Evolutionary conservation across 2,329 filamentous ascomycete genomes (phyloP), one percentile per base, ranked within the genome.

Genomic region (Sporothrix protearum): DNA sequence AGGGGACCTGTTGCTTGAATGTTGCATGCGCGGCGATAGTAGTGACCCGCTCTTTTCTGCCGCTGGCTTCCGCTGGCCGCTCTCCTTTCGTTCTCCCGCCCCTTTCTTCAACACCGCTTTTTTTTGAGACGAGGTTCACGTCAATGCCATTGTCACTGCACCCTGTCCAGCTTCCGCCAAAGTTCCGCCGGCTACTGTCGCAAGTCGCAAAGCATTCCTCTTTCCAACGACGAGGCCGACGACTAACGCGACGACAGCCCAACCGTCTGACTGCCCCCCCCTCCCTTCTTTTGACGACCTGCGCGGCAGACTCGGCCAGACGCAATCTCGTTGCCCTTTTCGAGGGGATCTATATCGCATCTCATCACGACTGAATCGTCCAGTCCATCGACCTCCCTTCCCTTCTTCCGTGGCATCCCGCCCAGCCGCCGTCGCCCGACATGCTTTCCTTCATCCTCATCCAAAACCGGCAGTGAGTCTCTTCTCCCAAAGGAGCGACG

Each of bases 381-480:
- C n/a, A n/a, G 8, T n/a, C 30, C 33, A 28, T 28, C 8, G 9
- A n/a, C 22, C 9, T 42, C n/a, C 33, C 51, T 5, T 36, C 45
- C 47, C 33, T n/a, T 33, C 22, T 22, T n/a, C 22, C 47, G 47
- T 51, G 30, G 33, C 42, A 6, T 10, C n/a, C 36, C 36, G 59
- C 59, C 59, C 59, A 22, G 16, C 42, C 16, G 16, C 42, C 16
- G 19, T 33, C 22, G 25, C 22, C 47, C 69, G 53, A 66, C 51
- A 86, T 96, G 80, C 88, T 96, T 77, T 96, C 93, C 70, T 96
- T 96, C 78, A 95, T 96, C 76, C 85, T 96, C 75, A 94, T 96
- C 71, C 93, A 96, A 79, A 96, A 96, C 80, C 89, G 93, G 76
- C 93, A 97, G 92, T 95, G 81, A 70, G 79, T 76, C 6, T 28